Conservation (phyloP, 1,139 yeast genomes). For the Yamadazyma diospyri region DNA sequence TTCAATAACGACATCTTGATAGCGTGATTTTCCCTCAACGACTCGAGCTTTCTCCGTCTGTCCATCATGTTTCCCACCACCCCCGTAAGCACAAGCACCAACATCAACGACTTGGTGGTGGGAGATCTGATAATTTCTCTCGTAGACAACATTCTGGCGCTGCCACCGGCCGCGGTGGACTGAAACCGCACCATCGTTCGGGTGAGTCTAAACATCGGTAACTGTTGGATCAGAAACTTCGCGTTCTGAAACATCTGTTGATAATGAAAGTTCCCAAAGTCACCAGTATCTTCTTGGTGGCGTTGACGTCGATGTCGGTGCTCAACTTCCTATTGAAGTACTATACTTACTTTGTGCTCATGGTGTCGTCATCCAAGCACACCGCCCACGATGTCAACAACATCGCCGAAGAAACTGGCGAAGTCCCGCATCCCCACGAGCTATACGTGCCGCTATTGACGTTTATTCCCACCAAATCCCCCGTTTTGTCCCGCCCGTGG, state of each 20-base stretch:
- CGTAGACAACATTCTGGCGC: slow-evolving; percentile 6
- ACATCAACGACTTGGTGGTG: slow-evolving; percentile 35
- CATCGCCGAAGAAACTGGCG: slow-evolving; percentile 34
- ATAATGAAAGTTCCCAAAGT: slow-evolving; percentile 35
- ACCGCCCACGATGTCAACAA: slow-evolving; percentile 21
- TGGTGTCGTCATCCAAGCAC: slow-evolving; percentile 29
- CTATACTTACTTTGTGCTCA: slow-evolving; percentile 30
- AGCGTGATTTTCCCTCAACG: slow-evolving; percentile 26
- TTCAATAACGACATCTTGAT: slow-evolving; percentile 30
- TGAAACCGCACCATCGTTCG: slow-evolving; percentile 3
- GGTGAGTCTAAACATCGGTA: not conserved
- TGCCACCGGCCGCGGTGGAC: slow-evolving; percentile 4
- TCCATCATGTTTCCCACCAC: slow-evolving; percentile 38
- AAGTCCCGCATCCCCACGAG: slow-evolving; percentile 40
- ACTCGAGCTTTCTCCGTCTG: slow-evolving; percentile 31
- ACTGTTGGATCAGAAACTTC: not conserved
- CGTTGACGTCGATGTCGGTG: slow-evolving; percentile 26
- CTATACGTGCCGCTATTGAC: slow-evolving; percentile 38
- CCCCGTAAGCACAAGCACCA: slow-evolving; percentile 39
- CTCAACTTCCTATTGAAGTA: slow-evolving; percentile 28
- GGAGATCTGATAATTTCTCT: slow-evolving; percentile 20
- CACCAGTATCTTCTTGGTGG: slow-evolving; percentile 33
- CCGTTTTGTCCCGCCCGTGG: slow-evolving; percentile 38
- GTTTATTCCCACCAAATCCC: slow-evolving; percentile 37
- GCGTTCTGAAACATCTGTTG: slow-evolving; percentile 1